These are phyloP conservation scores for Moesziomyces antarcticus DNA, from an alignment of 1,284 basidiomycete species.

Conservation along the genomic window DNA sequence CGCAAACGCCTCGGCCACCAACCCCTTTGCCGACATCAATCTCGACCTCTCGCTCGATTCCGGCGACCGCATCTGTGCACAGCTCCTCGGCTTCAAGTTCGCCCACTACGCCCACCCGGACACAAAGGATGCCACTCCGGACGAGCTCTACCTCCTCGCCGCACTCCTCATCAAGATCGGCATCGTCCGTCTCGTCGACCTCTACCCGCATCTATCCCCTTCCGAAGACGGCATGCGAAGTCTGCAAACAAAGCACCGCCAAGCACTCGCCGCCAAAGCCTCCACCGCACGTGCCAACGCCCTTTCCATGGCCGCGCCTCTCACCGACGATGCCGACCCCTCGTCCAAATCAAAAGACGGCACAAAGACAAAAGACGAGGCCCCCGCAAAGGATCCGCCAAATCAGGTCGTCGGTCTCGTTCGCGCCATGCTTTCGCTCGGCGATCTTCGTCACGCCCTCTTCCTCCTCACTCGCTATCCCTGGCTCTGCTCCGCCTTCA, in stretches of 20 bases:
- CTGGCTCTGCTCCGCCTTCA: slow-evolving; percentile 82
- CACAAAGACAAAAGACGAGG: slow-evolving; percentile 69
- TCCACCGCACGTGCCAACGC: slow-evolving; percentile 80
- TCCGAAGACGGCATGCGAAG: slow-evolving; percentile 54
- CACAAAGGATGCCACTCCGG: slow-evolving; percentile 73
- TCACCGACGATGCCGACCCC: slow-evolving; percentile 72
- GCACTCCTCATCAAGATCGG: slow-evolving; percentile 89
- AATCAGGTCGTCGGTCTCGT: slow-evolving; percentile 87
- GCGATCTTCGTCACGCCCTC: slow-evolving; percentile 81
- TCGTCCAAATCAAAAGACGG: slow-evolving; percentile 41
- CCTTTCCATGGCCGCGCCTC: slow-evolving; percentile 84
- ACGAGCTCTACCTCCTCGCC: slow-evolving; percentile 81
- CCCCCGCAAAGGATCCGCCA: slow-evolving; percentile 71
- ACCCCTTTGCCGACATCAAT: slow-evolving; percentile 22
- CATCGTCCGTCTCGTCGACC: slow-evolving; percentile 83
- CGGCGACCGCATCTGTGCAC: slow-evolving; percentile 75
- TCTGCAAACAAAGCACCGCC: slow-evolving; percentile 77
- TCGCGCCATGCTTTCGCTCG: slow-evolving; percentile 84
- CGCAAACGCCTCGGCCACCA: slow-evolving; percentile 1
- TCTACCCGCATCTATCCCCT: slow-evolving; percentile 81
- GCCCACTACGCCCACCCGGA: slow-evolving; percentile 77
- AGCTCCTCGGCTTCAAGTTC: slow-evolving; percentile 96
- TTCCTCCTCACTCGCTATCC: slow-evolving; percentile 84
- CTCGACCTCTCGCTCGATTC: slow-evolving; percentile 62
- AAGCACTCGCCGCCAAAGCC: slow-evolving; percentile 73